Conservation (phyloP, 208 protist genomes). For the Crithidia brevicula region DNA sequence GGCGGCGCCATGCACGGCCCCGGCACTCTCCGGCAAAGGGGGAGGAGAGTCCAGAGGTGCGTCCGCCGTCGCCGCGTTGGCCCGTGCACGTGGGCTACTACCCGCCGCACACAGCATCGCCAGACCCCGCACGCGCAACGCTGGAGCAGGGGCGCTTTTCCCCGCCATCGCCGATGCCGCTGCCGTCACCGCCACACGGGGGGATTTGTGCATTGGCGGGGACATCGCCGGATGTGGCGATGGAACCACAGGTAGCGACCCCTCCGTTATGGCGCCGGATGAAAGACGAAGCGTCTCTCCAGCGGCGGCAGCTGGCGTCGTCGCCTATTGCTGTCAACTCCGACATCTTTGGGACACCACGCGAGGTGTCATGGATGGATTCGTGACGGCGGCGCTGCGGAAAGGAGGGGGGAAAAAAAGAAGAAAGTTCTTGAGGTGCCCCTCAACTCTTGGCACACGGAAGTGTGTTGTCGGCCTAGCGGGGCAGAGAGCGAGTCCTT, state of each 20-base stretch:
- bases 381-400: not conserved
- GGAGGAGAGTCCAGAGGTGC: constrained; percentile 6
- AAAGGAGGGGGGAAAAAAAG: no score
- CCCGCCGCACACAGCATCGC: not conserved
- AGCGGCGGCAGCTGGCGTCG: constrained; percentile 6
- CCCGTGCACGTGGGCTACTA: not conserved
- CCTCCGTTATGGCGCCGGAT: constrained; percentile 30
- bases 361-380: constrained; percentile 16
- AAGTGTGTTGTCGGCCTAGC: no score
- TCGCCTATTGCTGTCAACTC: constrained; percentile 18
- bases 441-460: no score
- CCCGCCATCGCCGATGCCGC: not conserved
- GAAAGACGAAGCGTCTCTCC: constrained; percentile 14
- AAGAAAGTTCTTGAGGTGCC: no score
- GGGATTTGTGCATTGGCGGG: not conserved
- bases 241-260: constrained; percentile 3
- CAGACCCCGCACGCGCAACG: not conserved
- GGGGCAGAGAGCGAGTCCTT: no score
- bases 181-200: not conserved
- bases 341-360: constrained; percentile 23
- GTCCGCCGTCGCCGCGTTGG: constrained; percentile 10
- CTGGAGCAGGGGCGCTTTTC: not conserved
- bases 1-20: not conserved
- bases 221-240: not conserved
- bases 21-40: not conserved